Evolutionary conservation across 2,329 filamentous ascomycete genomes (phyloP), one percentile per base, ranked within the genome.

Genomic region (Colletotrichum orbiculare): DNA sequence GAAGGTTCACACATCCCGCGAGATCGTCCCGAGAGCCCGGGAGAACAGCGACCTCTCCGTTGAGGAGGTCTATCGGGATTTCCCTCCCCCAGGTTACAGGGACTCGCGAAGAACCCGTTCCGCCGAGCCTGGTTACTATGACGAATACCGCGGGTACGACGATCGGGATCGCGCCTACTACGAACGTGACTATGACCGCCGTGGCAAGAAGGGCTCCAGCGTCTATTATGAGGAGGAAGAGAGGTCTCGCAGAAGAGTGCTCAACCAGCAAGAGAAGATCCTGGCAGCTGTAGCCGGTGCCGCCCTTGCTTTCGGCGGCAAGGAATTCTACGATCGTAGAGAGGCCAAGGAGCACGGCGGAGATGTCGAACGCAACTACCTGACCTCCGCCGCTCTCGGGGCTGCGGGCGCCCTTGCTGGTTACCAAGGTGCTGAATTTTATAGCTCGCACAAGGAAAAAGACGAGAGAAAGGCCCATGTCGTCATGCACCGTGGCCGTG

Each of bases 11-110:
- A 75, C 78, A 48, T 78, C 79, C 37, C 83, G 81, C 64, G 86
- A 88, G 46, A 79, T 90, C 8, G 78, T 89, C 11, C 85, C 85
- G 41, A 82, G 85, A 34, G 75, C 81, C 54, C 89, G 91, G 69
- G 90, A 94, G 74, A 90, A 93, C 72, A 94, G 90, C 76, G 89
- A 90, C 49, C 80, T 90, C 34, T 89, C 89, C 2, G 79, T 96
- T 73, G 94, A 97, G 79, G 92, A 96, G 78, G 88, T 96, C 66
- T 88, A 88, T 69, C 89, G 93, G 70, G 92, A 96, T 71, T 97
- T 96, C 72, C 92, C 92, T 38, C 92, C 93, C 7, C 90, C 89
- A 6, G 88, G 85, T 42, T 81, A 82, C 66, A 76, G 77, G 60
- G 85, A 86, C 66, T 73, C 84, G 42, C 85, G 87, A 69, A 86